Evolutionary conservation across 306 rosid genomes (phyloP), one percentile per base, ranked within the genome.

Genomic region (Sicyos baderoa): DNA sequence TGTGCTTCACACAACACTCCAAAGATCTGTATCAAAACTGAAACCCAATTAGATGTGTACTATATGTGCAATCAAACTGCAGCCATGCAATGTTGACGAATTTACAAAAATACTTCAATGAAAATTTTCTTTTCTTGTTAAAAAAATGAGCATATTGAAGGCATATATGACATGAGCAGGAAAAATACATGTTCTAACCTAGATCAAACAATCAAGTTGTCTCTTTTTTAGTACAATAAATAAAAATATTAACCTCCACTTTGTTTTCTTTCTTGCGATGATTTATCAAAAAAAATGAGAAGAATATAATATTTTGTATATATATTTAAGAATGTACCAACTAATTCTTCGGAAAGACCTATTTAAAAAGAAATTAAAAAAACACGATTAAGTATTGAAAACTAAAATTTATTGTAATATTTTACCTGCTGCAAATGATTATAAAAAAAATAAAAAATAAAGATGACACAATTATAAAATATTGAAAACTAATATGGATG

Each of bases 1-100:
- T 93, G 99, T 76, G 94, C 99, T 88, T 93, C 99, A 66, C 54
- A 85, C 77, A 93, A 77, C 57, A 93, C 99, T 58, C 99, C 99
- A 23, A 79, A 57, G 66, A 79, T 83, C 98, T 93, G 81, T 13
- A 68, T 23, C 70, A 56, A 68, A 27, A 57, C 17, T 22, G 14
- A 25, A 63, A 44, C 0, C 19, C 35, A 14, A 60, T 56, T 60
- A 54, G 51, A 61, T 60, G 23, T 54, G 50, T 44, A 18, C 18
- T 9, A 54, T 45, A 16, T 10, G 18, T 19, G 17, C 7, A 12
- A 14, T 54, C 27, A n/a, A 61, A 78, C 21, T 45, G 42, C 17
- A n/a, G 19, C 14, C 71, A 66, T 14, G 55, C 55, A 61, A 9
- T 35, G 42, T 4, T 35, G 42, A 35, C 8, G 42, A 35, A 6